phyloP scores from a whole-genome alignment of 495 filamentous ascomycete genomes.

The Corynascus novoguineensis region DNA sequence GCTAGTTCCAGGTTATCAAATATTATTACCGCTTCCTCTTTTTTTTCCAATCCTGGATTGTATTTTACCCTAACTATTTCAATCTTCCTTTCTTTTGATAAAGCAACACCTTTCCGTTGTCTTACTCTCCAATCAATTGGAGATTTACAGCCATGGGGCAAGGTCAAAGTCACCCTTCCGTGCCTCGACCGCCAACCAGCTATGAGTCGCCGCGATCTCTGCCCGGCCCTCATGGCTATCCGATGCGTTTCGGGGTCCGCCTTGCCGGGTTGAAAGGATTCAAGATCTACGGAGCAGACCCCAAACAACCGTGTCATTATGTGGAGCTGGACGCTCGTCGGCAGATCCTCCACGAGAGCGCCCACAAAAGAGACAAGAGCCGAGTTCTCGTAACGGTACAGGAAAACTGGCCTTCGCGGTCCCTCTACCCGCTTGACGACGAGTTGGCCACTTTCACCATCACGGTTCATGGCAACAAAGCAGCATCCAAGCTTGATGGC shows the following conservation, averaged over 20 bases:
- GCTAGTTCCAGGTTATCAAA: background rate
- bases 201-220: background rate
- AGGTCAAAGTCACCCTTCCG: too few relatives aligned
- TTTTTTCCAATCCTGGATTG: background rate
- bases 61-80: too few relatives aligned
- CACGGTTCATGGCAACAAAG: background rate
- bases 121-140: too few relatives aligned
- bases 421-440: background rate
- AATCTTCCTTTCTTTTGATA: background rate
- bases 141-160: background rate
- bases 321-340: conserved; percentile 5
- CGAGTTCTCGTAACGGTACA: background rate
- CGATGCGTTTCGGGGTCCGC: conserved; percentile 11
- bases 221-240: conserved; percentile 10
- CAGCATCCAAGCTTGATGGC: too few relatives aligned
- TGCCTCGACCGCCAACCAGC: background rate
- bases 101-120: background rate
- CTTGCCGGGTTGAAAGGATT: background rate
- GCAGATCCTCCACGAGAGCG: conserved; percentile 7
- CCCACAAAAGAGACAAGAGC: conserved; percentile 8
- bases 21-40: background rate
- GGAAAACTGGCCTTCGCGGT: conserved; percentile 1
- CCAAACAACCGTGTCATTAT: conserved; percentile 6
- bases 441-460: conserved; percentile 1
- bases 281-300: conserved; percentile 3